Evolutionary conservation across 2,329 filamentous ascomycete genomes (phyloP), one percentile per base, ranked within the genome.

Genomic region (Penicillium italicum): DNA sequence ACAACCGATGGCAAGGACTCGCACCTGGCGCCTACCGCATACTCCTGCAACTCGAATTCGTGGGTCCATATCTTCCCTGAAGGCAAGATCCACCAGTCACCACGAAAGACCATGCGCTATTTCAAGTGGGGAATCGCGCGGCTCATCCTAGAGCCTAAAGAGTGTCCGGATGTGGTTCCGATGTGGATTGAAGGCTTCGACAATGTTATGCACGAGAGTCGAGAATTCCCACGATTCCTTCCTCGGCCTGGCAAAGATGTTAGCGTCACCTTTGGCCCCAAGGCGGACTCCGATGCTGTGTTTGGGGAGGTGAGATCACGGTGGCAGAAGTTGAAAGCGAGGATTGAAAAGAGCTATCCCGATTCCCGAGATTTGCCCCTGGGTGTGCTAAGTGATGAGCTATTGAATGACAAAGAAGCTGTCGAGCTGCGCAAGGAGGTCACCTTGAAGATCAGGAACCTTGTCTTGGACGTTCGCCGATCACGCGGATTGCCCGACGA

Each of bases 61-160:
- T 99, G 94, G 94, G 79, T 99, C 4, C 94, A 99, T 73, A 88
- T 97, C 52, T 97, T 97, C 73, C 94, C 94, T 12, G 94, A 99
- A 75, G 94, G 91, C 45, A 91, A 89, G 73, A 91, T 96, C 43
- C 92, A 97, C 74, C 94, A 99, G 76, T 86, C 91, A 62, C 83
- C 88, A 1, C 79, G 85, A 40, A 85, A 86, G 65, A 85, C 87
- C 8, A 87, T 97, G 80, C 88, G 94, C 30, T 99, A 99, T 76
- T 97, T 97, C 83, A 97, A 96, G 78, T 99, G 94, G 94, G 94
- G 94, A 1, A 81, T 97, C 1, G 91, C 93, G 7, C 85, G 94
- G 2, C 81, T 97, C 55, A 94, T 99, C 55, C 84, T 99, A 44
- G 94, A 99, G 74, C 85, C 88, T 44, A 89, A 93, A 46, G 90